Percentiles rank a stretch among this genome's conserved stretches.
These are phyloP conservation scores for Phytophthora multivora DNA, from an alignment of 352 stramenopile genomes.

Conservation along the genomic window DNA sequence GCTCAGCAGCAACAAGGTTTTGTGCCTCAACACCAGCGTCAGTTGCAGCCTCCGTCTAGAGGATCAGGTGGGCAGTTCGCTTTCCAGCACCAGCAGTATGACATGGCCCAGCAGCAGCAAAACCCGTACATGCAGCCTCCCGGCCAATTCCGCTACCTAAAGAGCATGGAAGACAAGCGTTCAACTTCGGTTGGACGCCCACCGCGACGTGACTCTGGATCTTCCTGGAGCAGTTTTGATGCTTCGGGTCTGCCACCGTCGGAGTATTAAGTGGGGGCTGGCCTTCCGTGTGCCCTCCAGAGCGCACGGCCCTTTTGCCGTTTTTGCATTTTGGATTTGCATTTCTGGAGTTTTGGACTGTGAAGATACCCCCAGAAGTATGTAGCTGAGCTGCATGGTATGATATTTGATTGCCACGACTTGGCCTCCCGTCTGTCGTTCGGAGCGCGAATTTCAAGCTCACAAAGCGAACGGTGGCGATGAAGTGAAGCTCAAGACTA, in stretches of 20 bases:
- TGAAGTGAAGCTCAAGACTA: slow-evolving; percentile 42
- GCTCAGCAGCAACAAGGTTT: slow-evolving; percentile 40
- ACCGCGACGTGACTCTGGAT: slow-evolving; percentile 55
- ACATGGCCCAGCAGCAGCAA: slow-evolving; percentile 39
- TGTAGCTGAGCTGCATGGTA: slow-evolving; percentile 47
- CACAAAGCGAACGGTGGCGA: slow-evolving; percentile 33
- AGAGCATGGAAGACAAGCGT: slow-evolving; percentile 66
- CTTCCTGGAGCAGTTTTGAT: slow-evolving; percentile 63
- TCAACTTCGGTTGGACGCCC: slow-evolving; percentile 35
- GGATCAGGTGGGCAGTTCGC: slow-evolving; percentile 31
- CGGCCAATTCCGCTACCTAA: slow-evolving; percentile 69
- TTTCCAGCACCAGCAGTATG: slow-evolving; percentile 48
- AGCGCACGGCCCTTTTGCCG: slow-evolving; percentile 17
- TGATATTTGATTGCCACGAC: slow-evolving; percentile 46
- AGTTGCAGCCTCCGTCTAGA: slow-evolving; percentile 35
- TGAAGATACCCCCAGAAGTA: slow-evolving; percentile 36
- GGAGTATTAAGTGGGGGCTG: slow-evolving; percentile 35
- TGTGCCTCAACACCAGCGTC: slow-evolving; percentile 45
- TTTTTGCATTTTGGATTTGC: slow-evolving; percentile 52
- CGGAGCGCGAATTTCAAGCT: slow-evolving; percentile 26
- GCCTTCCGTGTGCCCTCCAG: slow-evolving; percentile 15
- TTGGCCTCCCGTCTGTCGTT: slow-evolving; percentile 33
- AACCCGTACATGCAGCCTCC: slow-evolving; percentile 39
- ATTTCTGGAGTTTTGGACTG: slow-evolving; percentile 47
- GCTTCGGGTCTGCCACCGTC: slow-evolving; percentile 40